Conservation (phyloP, 2,329 filamentous ascomycete species). For the Paraconiothyrium sp. region DNA sequence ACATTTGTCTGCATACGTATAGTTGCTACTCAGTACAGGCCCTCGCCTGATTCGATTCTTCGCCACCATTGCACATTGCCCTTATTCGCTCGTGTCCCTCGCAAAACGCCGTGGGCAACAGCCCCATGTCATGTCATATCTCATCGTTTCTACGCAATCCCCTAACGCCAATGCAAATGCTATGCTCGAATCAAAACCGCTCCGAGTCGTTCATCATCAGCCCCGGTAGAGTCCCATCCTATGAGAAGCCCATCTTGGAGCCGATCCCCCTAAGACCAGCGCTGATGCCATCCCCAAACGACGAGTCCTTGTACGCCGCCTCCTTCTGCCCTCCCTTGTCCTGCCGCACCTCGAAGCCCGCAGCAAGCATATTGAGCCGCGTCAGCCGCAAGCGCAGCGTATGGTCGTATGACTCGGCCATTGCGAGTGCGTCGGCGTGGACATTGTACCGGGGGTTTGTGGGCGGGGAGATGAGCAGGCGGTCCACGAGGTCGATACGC, state of each 20-base stretch:
- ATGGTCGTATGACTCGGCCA: slow-evolving; percentile 75
- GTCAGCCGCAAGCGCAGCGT: slow-evolving; percentile 80
- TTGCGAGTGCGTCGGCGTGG: slow-evolving; percentile 74
- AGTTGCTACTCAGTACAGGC: no score
- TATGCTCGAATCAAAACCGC: not conserved
- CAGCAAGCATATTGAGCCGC: slow-evolving; percentile 77
- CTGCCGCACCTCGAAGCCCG: slow-evolving; percentile 73
- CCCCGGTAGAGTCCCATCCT: slow-evolving; percentile 23
- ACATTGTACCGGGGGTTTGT: slow-evolving; percentile 73
- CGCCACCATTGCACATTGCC: not conserved
- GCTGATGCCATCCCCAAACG: slow-evolving; percentile 34
- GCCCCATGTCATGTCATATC: slow-evolving; percentile 3
- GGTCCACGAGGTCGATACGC: slow-evolving; percentile 84
- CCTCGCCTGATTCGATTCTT: no score
- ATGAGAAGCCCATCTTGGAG: slow-evolving; percentile 42
- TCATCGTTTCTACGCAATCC: slow-evolving; percentile 4
- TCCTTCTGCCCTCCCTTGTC: slow-evolving; percentile 35
- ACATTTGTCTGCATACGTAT: no score
- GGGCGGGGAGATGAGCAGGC: slow-evolving; percentile 76
- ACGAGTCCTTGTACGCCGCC: slow-evolving; percentile 22
- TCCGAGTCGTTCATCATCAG: no score
- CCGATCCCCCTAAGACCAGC: slow-evolving; percentile 40
- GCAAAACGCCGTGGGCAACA: slow-evolving; percentile 2
- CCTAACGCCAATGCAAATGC: slow-evolving; percentile 14
- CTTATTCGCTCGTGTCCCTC: not conserved